phyloP scores from a whole-genome alignment of 1,284 basidiomycete genomes.

The Apiotrichum sp. region DNA sequence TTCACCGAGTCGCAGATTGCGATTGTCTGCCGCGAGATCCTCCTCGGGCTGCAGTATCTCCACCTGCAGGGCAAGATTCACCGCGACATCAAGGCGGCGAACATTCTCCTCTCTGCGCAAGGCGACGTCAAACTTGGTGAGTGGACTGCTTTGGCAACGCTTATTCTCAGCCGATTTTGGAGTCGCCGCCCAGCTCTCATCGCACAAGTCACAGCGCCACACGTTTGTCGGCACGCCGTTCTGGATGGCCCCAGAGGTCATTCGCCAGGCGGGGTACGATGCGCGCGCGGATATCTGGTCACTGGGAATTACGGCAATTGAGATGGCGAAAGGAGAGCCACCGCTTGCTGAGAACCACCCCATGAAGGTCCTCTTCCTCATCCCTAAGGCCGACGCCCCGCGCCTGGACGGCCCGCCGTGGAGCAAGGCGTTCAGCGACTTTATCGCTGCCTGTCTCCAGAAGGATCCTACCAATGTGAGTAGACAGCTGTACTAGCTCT shows the following conservation, averaged over 20 bases:
- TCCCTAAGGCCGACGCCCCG: conserved; percentile 83
- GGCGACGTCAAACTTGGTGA: conserved; percentile 82
- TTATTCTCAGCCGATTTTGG: conserved; percentile 73
- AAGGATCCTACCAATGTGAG: conserved; percentile 77
- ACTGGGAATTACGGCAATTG: conserved; percentile 87
- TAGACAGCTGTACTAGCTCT: neutral
- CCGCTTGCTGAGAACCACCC: conserved; percentile 84
- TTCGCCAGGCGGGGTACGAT: conserved; percentile 94
- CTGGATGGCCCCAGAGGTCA: conserved; percentile 99
- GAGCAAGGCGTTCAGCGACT: conserved; percentile 82
- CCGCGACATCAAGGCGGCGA: conserved; percentile 97
- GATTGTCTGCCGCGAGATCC: conserved; percentile 84
- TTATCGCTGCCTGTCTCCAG: conserved; percentile 81
- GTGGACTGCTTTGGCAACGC: conserved; percentile 32
- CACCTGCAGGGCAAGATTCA: conserved; percentile 93
- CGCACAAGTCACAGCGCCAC: conserved; percentile 81
- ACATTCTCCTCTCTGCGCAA: conserved; percentile 79
- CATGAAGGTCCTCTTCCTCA: conserved; percentile 83
- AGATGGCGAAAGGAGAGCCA: conserved; percentile 88
- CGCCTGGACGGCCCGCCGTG: conserved; percentile 57
- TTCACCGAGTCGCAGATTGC: conserved; percentile 92
- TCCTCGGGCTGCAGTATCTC: conserved; percentile 90
- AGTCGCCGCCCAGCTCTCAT: conserved; percentile 86
- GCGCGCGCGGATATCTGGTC: conserved; percentile 97
- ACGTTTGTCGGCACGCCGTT: conserved; percentile 94